Percentiles rank a stretch among this genome's conserved stretches.
These are phyloP conservation scores for Suhomyces sp. DNA, from an alignment of 805 yeast genomes.

Conservation along the genomic window DNA sequence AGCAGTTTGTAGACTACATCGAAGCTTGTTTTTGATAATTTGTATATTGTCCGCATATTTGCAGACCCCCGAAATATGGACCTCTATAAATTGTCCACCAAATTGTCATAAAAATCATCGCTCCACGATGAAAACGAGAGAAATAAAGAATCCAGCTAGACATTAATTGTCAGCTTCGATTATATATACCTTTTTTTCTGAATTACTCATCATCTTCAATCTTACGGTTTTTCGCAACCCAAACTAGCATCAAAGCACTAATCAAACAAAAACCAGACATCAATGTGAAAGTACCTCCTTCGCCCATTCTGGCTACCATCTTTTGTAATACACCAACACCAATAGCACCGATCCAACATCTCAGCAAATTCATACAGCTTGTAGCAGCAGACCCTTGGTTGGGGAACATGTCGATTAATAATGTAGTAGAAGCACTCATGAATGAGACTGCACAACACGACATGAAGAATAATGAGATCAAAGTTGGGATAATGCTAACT, in stretches of 20 bases:
- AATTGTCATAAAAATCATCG: background rate
- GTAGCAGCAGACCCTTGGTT: slow-evolving; percentile 68
- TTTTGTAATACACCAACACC: slow-evolving; percentile 63
- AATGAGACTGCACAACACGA: slow-evolving; percentile 60
- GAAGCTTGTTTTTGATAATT: background rate
- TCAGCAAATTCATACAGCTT: slow-evolving; percentile 64
- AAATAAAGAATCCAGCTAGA: background rate
- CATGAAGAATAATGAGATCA: slow-evolving; percentile 55
- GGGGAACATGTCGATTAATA: slow-evolving; percentile 77
- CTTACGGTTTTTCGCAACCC: slow-evolving; percentile 1
- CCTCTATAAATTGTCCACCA: background rate
- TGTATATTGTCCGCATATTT: background rate
- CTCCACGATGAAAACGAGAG: background rate
- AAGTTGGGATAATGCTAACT: slow-evolving; percentile 50
- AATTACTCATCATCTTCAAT: background rate
- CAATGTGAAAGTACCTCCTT: slow-evolving; percentile 80
- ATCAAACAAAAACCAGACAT: slow-evolving; percentile 48
- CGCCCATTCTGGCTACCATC: slow-evolving; percentile 55
- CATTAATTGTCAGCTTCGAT: background rate
- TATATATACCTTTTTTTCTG: background rate
- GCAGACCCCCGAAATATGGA: background rate
- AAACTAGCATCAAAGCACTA: slow-evolving; percentile 6
- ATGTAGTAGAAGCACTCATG: slow-evolving; percentile 56
- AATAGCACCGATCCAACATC: slow-evolving; percentile 73
- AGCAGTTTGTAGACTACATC: background rate